A percentile compares a stretch with the other conserved stretches of the same genome.
Conservation (phyloP, 2,329 filamentous ascomycete species). For the Colletotrichum zoysiae region DNA sequence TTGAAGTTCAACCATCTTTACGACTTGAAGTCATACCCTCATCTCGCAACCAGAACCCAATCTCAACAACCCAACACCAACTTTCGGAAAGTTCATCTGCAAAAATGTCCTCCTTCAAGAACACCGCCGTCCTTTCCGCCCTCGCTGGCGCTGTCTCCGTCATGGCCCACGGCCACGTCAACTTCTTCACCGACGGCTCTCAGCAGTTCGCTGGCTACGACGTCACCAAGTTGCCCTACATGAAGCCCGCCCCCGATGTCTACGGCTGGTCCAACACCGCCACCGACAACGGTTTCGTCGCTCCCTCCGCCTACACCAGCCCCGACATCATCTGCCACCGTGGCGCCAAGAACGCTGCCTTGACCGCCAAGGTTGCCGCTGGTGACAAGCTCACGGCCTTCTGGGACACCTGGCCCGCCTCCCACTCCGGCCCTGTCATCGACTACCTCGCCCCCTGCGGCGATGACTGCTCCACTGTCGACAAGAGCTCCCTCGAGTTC, state of each 20-base stretch:
- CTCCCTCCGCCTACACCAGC: conserved; percentile 54
- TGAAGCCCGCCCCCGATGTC: conserved; percentile 48
- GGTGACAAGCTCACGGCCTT: conserved; percentile 69
- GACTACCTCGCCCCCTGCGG: conserved; percentile 70
- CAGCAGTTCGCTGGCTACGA: conserved; percentile 48
- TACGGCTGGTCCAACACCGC: conserved; percentile 50
- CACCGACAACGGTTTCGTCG: conserved; percentile 60
- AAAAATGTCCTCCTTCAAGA: conserved; percentile 45
- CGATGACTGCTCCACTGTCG: conserved; percentile 64
- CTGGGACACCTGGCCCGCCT: conserved; percentile 76
- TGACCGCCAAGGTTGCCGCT: conserved; percentile 64
- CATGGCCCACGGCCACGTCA: conserved; percentile 50
- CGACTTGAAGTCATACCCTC: conserved; percentile 39
- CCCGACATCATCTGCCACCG: conserved; percentile 64
- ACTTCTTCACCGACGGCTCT: conserved; percentile 47
- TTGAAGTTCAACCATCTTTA: conserved; percentile 38
- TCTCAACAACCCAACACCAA: conserved; percentile 5
- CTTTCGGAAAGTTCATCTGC: conserved; percentile 31
- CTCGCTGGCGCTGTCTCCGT: conserved; percentile 45
- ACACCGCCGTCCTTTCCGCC: conserved; percentile 43
- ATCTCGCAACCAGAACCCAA: conserved; percentile 17
- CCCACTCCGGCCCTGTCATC: conserved; percentile 72
- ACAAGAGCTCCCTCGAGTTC: conserved; percentile 65
- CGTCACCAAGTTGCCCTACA: conserved; percentile 46
- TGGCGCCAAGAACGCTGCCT: conserved; percentile 54